A percentile compares a stretch with the other conserved stretches of the same genome.
Evolutionary conservation across 2,329 filamentous ascomycete species (phyloP).

Genomic region (Diaporthe vexans): DNA sequence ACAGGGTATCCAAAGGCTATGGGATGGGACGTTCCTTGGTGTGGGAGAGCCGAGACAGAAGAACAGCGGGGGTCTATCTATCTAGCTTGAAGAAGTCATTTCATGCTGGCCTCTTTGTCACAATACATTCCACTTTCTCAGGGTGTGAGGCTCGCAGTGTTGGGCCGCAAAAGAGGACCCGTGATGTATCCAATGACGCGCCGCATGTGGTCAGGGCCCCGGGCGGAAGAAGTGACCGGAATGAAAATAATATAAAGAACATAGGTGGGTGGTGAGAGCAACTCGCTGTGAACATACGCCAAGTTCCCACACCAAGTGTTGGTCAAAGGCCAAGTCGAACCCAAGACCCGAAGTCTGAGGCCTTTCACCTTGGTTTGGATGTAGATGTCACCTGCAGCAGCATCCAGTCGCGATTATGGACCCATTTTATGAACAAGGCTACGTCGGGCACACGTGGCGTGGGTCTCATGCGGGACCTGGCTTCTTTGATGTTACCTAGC

Average conservation of each 20-base stretch:
- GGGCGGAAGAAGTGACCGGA: neutral
- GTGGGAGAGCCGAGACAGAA: constrained; percentile 85
- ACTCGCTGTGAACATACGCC: neutral
- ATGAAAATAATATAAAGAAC: neutral
- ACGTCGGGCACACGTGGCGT: neutral
- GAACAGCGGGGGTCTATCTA: constrained; percentile 76
- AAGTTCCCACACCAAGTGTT: too few relatives aligned
- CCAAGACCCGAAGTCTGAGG: neutral
- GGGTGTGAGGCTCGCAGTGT: neutral
- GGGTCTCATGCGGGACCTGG: neutral
- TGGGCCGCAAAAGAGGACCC: neutral
- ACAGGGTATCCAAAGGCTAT: constrained; percentile 77
- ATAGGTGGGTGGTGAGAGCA: neutral
- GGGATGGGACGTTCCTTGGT: constrained; percentile 80
- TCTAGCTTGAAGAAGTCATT: constrained; percentile 48
- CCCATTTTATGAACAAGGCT: neutral
- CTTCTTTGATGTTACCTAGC: too few relatives aligned
- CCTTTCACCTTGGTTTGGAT: neutral
- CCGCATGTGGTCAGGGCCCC: neutral
- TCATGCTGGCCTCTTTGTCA: neutral
- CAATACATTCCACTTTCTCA: neutral
- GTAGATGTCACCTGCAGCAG: neutral
- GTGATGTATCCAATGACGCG: neutral
- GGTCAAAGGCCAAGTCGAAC: neutral
- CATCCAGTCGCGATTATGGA: neutral